Base-by-base conservation (phyloP, 2,329 filamentous ascomycete species). In the Clarireedia monteithiana region DNA sequence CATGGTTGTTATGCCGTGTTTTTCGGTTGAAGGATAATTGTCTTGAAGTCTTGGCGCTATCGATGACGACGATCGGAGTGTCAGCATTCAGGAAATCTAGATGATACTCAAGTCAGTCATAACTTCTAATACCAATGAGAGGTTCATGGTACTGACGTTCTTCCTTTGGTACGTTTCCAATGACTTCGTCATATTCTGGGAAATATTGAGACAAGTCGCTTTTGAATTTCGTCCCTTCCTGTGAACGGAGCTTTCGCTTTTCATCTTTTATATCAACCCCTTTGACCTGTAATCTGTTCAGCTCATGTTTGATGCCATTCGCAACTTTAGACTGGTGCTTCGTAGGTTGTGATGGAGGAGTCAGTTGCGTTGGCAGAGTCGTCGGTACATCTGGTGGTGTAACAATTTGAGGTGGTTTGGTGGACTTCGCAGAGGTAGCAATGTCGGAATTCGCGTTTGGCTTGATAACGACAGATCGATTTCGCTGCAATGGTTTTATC, bases 171-270 rank as follows among this genome's bases (percentile, higher is more conserved):
- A 52, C 85, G 68, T 95, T 89, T 60, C 89, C 91, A 73, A 97
- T 90, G 63, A 96, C 82, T 69, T 95, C 89, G 72, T 96, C 91
- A 71, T 96, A 97, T 67, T 95, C 91, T 52, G 88, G 85, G 68
- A 97, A 96, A 73, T 96, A 97, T 48, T 84, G 81, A 39, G 91
- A 86, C 59, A 97, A 78, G 68, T 96, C 91, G 72, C 91, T 96
- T 77, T 95, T 96, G 73, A 91, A 86, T 64, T 89, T 81, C 51
- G 86, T 86, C 10, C 86, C 88, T 66, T 95, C 90, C 66, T 95
- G 88, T 52, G 90, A 95, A 60, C 92, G 83, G 69, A 96, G 75
- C 68, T 90, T 92, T 66, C 91, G 75, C 70, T 82, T 86, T 63
- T 88, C 85, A 59, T 83, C 75, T 63, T 74, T 72, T 53, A 65